phyloP scores from a whole-genome alignment of 176 grass and related monocot species.

The Alopecurus myosuroides region DNA sequence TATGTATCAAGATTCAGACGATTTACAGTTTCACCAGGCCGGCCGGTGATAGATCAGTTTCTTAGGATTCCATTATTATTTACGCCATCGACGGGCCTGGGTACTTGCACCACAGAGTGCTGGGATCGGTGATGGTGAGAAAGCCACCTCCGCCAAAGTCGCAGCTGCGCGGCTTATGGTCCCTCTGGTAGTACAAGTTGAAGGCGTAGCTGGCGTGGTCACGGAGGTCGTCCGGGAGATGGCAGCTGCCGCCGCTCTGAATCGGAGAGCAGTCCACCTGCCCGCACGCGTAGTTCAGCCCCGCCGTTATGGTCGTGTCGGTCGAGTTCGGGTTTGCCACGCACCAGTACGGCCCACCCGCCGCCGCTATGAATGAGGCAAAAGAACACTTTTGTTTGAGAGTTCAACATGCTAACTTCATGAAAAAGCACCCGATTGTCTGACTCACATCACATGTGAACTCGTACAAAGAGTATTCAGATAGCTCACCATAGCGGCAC shows the following conservation, averaged over 20 bases:
- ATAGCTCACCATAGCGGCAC: neutral
- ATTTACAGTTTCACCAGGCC: too few species aligned
- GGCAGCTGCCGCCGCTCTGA: slow-evolving; percentile 47
- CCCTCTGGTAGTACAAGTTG: neutral
- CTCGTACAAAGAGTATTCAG: neutral
- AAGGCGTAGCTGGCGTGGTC: neutral
- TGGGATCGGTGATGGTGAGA: neutral
- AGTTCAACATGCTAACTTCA: neutral
- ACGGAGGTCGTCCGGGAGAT: slow-evolving; percentile 36
- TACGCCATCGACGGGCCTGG: neutral
- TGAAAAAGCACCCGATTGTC: neutral
- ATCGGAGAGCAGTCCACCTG: slow-evolving; percentile 55
- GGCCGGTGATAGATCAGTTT: too few species aligned
- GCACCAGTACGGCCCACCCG: neutral
- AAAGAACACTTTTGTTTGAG: neutral
- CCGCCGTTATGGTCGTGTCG: neutral
- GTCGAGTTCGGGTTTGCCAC: neutral
- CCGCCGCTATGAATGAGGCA: neutral
- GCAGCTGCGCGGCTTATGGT: neutral
- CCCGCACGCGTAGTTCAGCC: slow-evolving; percentile 64
- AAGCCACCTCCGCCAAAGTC: neutral
- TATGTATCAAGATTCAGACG: too few species aligned
- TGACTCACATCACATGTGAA: too few species aligned
- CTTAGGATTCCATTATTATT: neutral
- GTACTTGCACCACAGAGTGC: neutral